Conservation (phyloP, 2,329 filamentous ascomycete genomes). For the Plenodomus tracheiphilus region DNA sequence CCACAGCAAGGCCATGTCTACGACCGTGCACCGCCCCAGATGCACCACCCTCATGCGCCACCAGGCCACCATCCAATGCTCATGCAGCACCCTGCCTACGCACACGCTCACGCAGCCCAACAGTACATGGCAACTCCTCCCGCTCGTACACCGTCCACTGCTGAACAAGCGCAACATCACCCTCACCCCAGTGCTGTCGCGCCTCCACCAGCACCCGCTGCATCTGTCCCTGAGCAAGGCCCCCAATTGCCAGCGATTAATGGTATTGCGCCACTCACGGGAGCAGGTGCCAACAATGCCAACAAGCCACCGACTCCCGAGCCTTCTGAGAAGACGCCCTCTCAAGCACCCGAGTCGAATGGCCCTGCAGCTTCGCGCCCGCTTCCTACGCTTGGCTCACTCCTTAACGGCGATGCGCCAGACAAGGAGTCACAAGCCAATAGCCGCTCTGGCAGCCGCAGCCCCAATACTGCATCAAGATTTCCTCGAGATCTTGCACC, state of each 20-base stretch:
- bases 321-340: slow-evolving; percentile 45
- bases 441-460: slow-evolving; percentile 49
- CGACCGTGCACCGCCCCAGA: slow-evolving; percentile 45
- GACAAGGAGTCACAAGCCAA: slow-evolving; percentile 36
- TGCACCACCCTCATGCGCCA: slow-evolving; percentile 45
- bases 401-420: slow-evolving; percentile 37
- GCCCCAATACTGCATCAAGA: slow-evolving; percentile 38
- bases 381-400: slow-evolving; percentile 51
- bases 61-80: slow-evolving; percentile 34
- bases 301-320: slow-evolving; percentile 39
- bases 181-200: slow-evolving; percentile 22
- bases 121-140: slow-evolving; percentile 44
- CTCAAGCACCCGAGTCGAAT: slow-evolving; percentile 46
- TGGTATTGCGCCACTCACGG: slow-evolving; percentile 20
- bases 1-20: slow-evolving; percentile 28
- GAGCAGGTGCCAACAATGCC: slow-evolving; percentile 1
- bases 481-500: slow-evolving; percentile 38
- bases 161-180: slow-evolving; percentile 46
- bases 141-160: slow-evolving; percentile 46
- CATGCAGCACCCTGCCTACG: slow-evolving; percentile 30
- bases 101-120: slow-evolving; percentile 35
- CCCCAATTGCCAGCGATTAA: slow-evolving; percentile 44
- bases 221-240: slow-evolving; percentile 42
- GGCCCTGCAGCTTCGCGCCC: slow-evolving; percentile 37
- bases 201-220: slow-evolving; percentile 18